Evolutionary conservation across 179 eudicot species (phyloP), one percentile per base, ranked within the genome.

Genomic region (Corrigiola litoralis): DNA sequence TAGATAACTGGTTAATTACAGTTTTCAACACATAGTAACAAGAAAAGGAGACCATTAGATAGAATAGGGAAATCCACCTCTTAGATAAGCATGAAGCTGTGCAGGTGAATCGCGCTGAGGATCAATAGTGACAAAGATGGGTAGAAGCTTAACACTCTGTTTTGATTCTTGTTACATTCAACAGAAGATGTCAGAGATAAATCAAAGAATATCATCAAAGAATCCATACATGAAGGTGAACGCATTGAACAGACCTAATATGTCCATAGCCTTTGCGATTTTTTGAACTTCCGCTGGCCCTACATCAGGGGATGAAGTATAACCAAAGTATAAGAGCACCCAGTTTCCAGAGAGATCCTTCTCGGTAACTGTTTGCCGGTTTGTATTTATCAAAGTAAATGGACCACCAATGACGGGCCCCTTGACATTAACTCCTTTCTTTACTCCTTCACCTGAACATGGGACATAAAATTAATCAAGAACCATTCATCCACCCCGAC

Each of bases 391-490:
- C 71, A 92, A 70, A 47, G 78, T 73, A 79, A 92, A 92, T n/a
- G 98, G 98, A 20, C 95, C 95, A 53, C 98, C 98, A 69, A 92
- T 77, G 56, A 64, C 76, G 16, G 95, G 96, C 33, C 92, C 98
- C 47, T 74, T 67, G 53, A 69, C 78, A 52, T 73, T 41, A 60
- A 77, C 58, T 71, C 75, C 71, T 70, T 73, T 77, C 52, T 78
- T 81, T 59, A 5, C 45, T 16, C 81, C 88, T 58, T 82, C 84
- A 54, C 95, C 96, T 87, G 80, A 48, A 50, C 41, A 61, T 58
- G 65, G n/a, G 48, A 32, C 49, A 58, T 62, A 60, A 62, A 46
- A 61, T 51, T 25, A 28, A 49, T 8, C 38, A 32, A n/a, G 25
- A 60, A 41, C 31, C 25, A 16, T n/a, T 61, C 38, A 29, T 49